Base-by-base conservation (phyloP, 352 stramenopile genomes). In the Poterioochromonas sp. region DNA sequence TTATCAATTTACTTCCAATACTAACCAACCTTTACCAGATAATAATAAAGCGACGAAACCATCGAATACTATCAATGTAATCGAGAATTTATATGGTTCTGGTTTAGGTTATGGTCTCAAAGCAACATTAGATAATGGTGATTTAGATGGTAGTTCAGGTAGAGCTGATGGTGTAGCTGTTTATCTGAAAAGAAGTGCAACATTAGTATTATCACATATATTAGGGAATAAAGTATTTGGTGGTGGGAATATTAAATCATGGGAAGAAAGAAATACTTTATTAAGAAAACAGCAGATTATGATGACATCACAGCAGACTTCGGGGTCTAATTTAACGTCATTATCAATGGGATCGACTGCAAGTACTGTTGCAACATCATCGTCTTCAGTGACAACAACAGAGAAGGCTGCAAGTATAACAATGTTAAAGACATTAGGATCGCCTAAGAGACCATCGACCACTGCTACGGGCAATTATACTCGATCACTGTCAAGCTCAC, bases 121-220 rank as follows among this genome's bases (percentile, higher is more conserved):
- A 54, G 87, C 88, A 54, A 80, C 84, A 15, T 82, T 93, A 20
- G 89, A 93, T 91, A 84, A 92, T 91, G 88, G 87, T 82, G 32
- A 84, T 35, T 1, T 85, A 88, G 79, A 93, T 86, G 44, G 80
- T 22, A 49, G 32, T 26, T 79, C 68, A 18, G 78, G 78, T 20
- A 83, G 87, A 51, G 88, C 89, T 0, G 88, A 94, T 60, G 88
- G 88, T 5, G 86, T 93, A 35, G 91, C 89, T 0, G 88, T 93
- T n/a, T 94, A 94, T 77, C 87, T 82, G 78, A 80, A 81, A 20
- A 73, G 74, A 32, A 49, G 54, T 15, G 80, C 80, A 0, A 68
- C 77, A 3, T n/a, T 79, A 37, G 77, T 83, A 35, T 60, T 83
- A 35, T 29, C 26, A 0, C 0, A 73, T 0, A 41, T 83, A 37